These are phyloP conservation scores for Leccinum sublutescens DNA, from an alignment of 768 basidiomycete genomes.

Conservation along the genomic window DNA sequence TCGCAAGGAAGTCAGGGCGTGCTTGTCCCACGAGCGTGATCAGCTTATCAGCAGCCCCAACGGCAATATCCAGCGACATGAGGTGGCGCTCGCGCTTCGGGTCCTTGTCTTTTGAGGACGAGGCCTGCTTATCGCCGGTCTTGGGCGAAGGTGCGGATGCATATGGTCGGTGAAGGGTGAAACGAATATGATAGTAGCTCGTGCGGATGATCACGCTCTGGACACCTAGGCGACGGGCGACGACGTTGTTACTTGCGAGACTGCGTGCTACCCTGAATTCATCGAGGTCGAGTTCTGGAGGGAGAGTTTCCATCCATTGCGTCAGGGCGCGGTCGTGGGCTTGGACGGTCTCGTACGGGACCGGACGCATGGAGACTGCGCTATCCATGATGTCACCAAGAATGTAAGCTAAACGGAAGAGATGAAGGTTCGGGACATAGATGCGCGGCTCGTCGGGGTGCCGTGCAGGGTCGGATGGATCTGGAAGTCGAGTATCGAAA, in stretches of 20 bases:
- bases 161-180: constrained; percentile 80
- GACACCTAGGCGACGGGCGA: constrained; percentile 67
- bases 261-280: constrained; percentile 73
- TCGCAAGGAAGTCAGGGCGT: constrained; percentile 72
- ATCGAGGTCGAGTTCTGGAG: constrained; percentile 71
- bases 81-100: constrained; percentile 41
- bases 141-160: constrained; percentile 37
- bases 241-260: constrained; percentile 58
- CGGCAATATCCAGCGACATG: constrained; percentile 70
- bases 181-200: constrained; percentile 79
- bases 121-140: constrained; percentile 25
- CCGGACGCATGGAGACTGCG: constrained; percentile 76
- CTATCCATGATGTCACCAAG: constrained; percentile 86
- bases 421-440: constrained; percentile 71
- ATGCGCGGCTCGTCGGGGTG: constrained; percentile 58
- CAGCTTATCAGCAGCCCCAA: constrained; percentile 72
- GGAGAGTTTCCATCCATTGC: constrained; percentile 77
- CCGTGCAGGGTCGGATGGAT: constrained; percentile 47
- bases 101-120: constrained; percentile 31
- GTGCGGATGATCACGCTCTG: constrained; percentile 80
- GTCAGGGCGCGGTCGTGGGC: constrained; percentile 69
- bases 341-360: constrained; percentile 70
- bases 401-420: constrained; percentile 74
- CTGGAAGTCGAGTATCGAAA: constrained; percentile 79
- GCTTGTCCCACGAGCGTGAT: constrained; percentile 76